Evolutionary conservation across 2,329 filamentous ascomycete genomes (phyloP).

Genomic region (Capronia epimyces): DNA sequence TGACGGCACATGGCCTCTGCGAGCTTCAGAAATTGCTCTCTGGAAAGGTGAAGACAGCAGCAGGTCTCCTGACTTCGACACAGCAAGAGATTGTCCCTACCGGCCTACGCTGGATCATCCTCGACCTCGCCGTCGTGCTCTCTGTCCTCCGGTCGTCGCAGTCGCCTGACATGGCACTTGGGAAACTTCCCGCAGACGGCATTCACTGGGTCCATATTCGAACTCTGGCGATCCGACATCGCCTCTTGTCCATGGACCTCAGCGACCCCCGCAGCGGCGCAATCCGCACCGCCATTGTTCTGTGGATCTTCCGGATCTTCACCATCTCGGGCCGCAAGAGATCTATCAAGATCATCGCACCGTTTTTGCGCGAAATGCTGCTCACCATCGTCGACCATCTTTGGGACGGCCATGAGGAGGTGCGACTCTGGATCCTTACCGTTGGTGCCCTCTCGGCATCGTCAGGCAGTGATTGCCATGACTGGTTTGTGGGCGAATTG

Average conservation of each 20-base stretch:
- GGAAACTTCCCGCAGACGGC: slow-evolving; percentile 1
- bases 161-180: not conserved
- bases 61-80: slow-evolving; percentile 10
- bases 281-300: slow-evolving; percentile 8
- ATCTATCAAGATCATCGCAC: slow-evolving; percentile 13
- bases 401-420: slow-evolving; percentile 13
- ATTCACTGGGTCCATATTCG: slow-evolving; percentile 20
- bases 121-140: slow-evolving; percentile 12
- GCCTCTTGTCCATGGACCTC: slow-evolving; percentile 13
- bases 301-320: slow-evolving; percentile 18
- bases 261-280: slow-evolving; percentile 10
- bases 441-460: slow-evolving; percentile 9
- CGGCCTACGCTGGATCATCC: slow-evolving; percentile 13
- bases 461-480: slow-evolving; percentile 1
- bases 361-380: slow-evolving; percentile 3
- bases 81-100: slow-evolving; percentile 13
- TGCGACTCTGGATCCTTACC: slow-evolving; percentile 8
- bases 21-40: slow-evolving; percentile 13
- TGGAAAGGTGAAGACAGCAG: slow-evolving; percentile 3
- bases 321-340: slow-evolving; percentile 13
- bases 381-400: slow-evolving; percentile 2
- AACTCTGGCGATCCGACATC: slow-evolving; percentile 16
- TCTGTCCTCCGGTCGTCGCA: slow-evolving; percentile 6
- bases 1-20: slow-evolving; percentile 13
- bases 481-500: slow-evolving; percentile 8